Evolutionary conservation across 2,329 filamentous ascomycete species (phyloP), one percentile per base, ranked within the genome.

Genomic region (Pezicula rhizophila): DNA sequence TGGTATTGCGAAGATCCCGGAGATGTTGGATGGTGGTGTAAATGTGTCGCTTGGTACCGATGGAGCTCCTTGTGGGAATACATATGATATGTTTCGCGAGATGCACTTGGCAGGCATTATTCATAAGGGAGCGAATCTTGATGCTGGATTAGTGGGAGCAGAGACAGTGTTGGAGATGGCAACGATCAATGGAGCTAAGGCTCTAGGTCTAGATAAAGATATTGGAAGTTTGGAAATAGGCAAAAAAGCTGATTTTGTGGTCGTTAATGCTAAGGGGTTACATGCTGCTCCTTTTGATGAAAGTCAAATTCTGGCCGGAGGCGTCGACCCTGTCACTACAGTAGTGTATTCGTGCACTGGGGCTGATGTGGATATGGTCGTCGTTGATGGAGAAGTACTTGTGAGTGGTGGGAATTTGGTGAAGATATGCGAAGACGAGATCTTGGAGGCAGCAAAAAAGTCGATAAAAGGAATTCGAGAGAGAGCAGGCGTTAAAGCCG

Each of bases 211-310:
- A 1, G 80, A 84, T 28, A 59, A 63, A 2, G 69, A 73, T 60
- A 68, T 77, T 0, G 82, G 82, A 0, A 74, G 68, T 45, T 57
- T 85, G 48, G 69, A 71, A 55, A 64, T 62, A 1, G 80, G 79
- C 0, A 67, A 75, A 59, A 67, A 72, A 54, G 81, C 81, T 0
- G 80, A 85, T 55, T 79, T 84, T 47, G 74, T 77, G 15, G 66
- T 78, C 2, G 65, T 78, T 38, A 70, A 79, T 49, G 51, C 51
- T 2, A 41, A 46, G 23, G 42, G 45, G 2, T 39, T 57, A 26
- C 42, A 50, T 47, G 45, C 55, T 20, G 65, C 66, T 50, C 70
- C 70, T 2, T 72, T 66, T 62, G 66, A 68, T 42, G 63, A 65
- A 25, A 50, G 47, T 2, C 57, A 65, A 42, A 49, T 66, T 17